Evolutionary conservation across 2,329 filamentous ascomycete species (phyloP), one percentile per base, ranked within the genome.

Genomic region (Microdochium paspali): DNA sequence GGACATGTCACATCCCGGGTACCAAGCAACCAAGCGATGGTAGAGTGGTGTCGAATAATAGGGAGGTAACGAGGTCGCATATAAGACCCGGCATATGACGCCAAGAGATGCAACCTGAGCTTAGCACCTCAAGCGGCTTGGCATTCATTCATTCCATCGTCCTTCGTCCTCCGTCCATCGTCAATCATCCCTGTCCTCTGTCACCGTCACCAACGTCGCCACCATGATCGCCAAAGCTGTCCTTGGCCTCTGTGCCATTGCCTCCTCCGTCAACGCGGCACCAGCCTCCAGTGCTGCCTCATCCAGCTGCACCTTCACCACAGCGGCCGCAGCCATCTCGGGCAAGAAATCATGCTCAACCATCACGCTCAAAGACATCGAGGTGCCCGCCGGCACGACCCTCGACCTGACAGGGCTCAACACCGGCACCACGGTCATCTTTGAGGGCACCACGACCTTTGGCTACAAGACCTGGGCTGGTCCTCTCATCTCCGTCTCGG

Each of bases 381-480:
- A 63, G 18, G 79, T 83, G 13, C 79, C 80, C 3, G 71, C 77
- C 6, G 78, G 78, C 21, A 65, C 66, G 10, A 82, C 79, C 3
- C 70, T 84, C 3, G 77, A 83, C 56, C 59, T 84, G 50, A 77
- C 77, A 12, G 64, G 66, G 20, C 67, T 82, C 32, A 68, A 67
- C 1, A 57, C 62, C 18, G 73, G 72, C 51, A 79, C 77, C 13
- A 70, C 62, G 47, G 71, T 70, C 56, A 44, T 50, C 48, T 39
- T n/a, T 46, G 62, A 77, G 49, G 84, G 83, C 40, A 77, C 70
- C 13, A 86, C 82, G n/a, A 79, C 76, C 47, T 87, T 82, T 57
- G 82, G 71, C 20, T 85, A 84, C 65, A 68, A 77, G 52, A 76
- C 82, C 56, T 86, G 82, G 82, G 60, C 61, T 1, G 82, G 83